Conservation (phyloP, 202 grass and related monocot species). For the Eragrostis tef region DNA sequence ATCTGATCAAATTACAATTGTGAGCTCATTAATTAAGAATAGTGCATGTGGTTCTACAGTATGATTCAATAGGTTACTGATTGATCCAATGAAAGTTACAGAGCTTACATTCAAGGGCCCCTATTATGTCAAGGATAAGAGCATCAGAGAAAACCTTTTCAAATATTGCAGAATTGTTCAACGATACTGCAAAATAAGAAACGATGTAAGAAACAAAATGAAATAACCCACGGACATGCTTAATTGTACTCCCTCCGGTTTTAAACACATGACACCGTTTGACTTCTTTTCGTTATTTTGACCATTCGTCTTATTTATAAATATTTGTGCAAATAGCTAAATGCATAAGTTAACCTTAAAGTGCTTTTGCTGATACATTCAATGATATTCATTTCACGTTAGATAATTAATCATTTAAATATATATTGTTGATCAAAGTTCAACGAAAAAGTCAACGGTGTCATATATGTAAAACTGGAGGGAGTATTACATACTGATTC, state of each 20-base stretch:
- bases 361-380: no score
- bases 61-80: slow-evolving; percentile 16
- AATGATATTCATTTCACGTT: no score
- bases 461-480: no score
- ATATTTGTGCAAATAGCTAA: no score
- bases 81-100: slow-evolving; percentile 33
- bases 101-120: slow-evolving; percentile 80
- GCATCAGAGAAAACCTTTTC: slow-evolving; percentile 80
- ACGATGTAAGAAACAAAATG: slow-evolving; percentile 39
- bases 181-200: slow-evolving; percentile 65
- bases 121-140: slow-evolving; percentile 84
- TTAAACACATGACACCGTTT: no score
- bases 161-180: slow-evolving; percentile 74
- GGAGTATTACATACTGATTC: slow-evolving; percentile 72
- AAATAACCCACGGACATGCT: slow-evolving; percentile 38
- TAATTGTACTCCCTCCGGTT: no score
- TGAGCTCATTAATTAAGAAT: slow-evolving; percentile 35
- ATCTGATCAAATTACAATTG: slow-evolving; percentile 51
- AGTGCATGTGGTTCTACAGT: slow-evolving; percentile 16
- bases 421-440: no score
- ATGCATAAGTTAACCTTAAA: no score
- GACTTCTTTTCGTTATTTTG: no score
- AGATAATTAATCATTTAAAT: no score
- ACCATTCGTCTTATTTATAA: no score
- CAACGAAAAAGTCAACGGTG: no score